Evolutionary conservation across 106 monocot genomes (phyloP).

Genomic region (Ottelia alismoides): DNA sequence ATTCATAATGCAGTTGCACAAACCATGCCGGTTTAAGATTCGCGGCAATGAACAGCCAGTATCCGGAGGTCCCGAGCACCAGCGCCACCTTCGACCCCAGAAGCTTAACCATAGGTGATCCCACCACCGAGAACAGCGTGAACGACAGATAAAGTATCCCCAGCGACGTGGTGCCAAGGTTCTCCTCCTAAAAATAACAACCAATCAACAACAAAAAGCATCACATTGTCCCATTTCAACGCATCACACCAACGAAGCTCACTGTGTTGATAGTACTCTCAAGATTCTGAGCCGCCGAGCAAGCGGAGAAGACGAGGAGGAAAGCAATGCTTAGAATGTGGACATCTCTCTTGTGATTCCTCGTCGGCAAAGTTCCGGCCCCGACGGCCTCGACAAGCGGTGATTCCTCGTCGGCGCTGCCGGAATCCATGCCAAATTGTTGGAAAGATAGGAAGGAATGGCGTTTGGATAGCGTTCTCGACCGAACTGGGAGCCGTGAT

Average conservation of each 20-base stretch:
- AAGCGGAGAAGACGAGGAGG: background rate
- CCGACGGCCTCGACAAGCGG: too few relatives aligned
- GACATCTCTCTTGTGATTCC: background rate
- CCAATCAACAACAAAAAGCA: background rate
- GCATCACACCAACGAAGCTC: background rate
- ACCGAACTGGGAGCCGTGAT: too few relatives aligned
- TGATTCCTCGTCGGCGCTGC: too few relatives aligned
- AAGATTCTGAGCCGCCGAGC: background rate
- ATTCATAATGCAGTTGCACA: too few relatives aligned
- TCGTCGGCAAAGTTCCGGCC: background rate
- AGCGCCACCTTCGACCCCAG: background rate
- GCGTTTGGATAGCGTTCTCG: too few relatives aligned
- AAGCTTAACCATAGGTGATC: background rate
- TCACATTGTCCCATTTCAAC: background rate
- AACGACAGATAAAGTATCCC: background rate
- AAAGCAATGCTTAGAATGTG: background rate
- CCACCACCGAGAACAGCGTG: conserved; percentile 1
- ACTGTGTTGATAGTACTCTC: background rate
- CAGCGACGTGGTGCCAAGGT: background rate
- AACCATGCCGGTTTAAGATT: background rate
- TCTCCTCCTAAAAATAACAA: background rate
- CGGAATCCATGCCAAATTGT: too few relatives aligned
- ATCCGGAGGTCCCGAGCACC: background rate
- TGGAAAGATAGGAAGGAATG: too few relatives aligned
- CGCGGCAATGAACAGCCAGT: background rate